Percentiles rank a stretch among this genome's conserved stretches.
These are phyloP conservation scores for Amylostereum areolatum DNA, from an alignment of 1,284 basidiomycete genomes.

Conservation along the genomic window DNA sequence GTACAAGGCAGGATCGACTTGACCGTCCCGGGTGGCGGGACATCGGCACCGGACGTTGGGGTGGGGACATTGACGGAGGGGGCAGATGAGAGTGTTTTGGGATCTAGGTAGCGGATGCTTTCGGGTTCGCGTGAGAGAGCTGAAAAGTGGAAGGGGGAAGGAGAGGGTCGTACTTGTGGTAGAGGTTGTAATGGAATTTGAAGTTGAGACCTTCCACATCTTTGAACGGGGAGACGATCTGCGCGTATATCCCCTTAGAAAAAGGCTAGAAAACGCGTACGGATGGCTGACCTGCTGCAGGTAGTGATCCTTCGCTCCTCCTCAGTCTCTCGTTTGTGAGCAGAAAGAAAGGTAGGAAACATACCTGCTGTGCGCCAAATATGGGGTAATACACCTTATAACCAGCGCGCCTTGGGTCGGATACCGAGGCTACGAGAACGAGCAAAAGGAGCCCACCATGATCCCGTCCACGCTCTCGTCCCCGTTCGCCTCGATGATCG, in stretches of 20 bases:
- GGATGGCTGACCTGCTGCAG: conserved; percentile 74
- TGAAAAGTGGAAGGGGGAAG: background rate
- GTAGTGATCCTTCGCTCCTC: conserved; percentile 78
- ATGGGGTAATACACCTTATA: conserved; percentile 88
- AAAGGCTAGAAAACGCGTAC: no score
- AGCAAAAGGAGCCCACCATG: conserved; percentile 59
- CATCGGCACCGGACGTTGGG: conserved; percentile 44
- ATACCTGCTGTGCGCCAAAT: conserved; percentile 78
- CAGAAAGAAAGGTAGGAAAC: conserved; percentile 18
- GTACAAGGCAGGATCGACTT: conserved; percentile 98
- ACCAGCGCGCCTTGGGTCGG: background rate
- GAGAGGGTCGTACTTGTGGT: conserved; percentile 74
- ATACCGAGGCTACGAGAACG: conserved; percentile 8
- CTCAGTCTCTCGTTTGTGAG: background rate
- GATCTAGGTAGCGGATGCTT: conserved; percentile 76
- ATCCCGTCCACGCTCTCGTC: conserved; percentile 87
- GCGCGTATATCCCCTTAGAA: no score
- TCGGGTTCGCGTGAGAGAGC: background rate
- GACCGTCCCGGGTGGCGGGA: conserved; percentile 74
- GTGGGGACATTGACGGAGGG: conserved; percentile 29
- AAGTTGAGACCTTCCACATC: conserved; percentile 97
- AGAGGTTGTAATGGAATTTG: conserved; percentile 94
- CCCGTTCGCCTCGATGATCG: conserved; percentile 91
- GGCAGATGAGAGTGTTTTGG: conserved; percentile 51
- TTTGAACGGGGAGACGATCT: conserved; percentile 93